These are phyloP conservation scores for Umbelopsis sp. DNA, from an alignment of 192 early-diverging fungal genomes.

Conservation along the genomic window DNA sequence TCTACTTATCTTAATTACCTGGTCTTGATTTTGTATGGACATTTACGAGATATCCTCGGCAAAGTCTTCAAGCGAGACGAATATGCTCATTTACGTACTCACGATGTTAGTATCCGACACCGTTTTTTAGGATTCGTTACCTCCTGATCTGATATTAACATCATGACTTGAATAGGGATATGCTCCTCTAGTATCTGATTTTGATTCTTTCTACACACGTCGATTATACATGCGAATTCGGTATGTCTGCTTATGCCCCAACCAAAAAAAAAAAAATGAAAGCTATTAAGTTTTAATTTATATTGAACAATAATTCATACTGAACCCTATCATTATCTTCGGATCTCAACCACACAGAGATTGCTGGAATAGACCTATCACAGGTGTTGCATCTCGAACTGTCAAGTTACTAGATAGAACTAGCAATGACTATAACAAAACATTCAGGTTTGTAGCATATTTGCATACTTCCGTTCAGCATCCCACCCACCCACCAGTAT, in stretches of 20 bases:
- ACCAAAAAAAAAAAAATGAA: too few relatives aligned
- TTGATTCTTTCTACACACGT: constrained; percentile 95
- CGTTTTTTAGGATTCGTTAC: constrained; percentile 20
- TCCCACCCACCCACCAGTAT: background rate
- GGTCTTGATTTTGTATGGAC: constrained; percentile 91
- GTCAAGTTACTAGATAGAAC: constrained; percentile 85
- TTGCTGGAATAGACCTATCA: constrained; percentile 93
- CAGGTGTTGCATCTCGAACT: constrained; percentile 86
- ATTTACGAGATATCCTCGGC: constrained; percentile 90
- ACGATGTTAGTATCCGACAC: constrained; percentile 53
- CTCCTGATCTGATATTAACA: background rate
- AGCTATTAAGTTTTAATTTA: too few relatives aligned
- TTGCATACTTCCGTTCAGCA: background rate
- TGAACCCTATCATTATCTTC: background rate
- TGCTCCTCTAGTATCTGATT: constrained; percentile 92
- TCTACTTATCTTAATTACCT: constrained; percentile 96
- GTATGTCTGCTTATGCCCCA: background rate
- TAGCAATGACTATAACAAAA: constrained; percentile 81
- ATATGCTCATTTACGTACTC: constrained; percentile 71
- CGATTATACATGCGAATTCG: constrained; percentile 67
- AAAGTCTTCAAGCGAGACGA: constrained; percentile 73
- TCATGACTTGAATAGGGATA: constrained; percentile 62
- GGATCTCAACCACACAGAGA: constrained; percentile 46
- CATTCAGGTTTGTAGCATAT: constrained; percentile 55
- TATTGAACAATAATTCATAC: background rate